Percentiles rank a stretch among this genome's conserved stretches.
phyloP scores from a whole-genome alignment of 169 alveolate genomes.

The Cryptosporidium tyzzeri region DNA sequence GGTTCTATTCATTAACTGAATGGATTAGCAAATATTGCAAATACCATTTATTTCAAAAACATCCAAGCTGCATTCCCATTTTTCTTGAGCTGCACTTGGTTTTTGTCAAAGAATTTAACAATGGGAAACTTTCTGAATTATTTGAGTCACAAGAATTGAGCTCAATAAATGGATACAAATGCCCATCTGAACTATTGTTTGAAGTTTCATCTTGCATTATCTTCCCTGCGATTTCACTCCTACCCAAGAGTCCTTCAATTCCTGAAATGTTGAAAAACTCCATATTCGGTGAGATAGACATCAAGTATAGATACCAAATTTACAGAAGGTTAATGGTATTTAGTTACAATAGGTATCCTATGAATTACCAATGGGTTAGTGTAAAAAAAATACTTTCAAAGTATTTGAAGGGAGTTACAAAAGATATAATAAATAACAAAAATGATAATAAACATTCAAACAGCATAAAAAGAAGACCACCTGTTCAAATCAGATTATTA shows the following conservation, averaged over 20 bases:
- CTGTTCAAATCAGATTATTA: conserved; percentile 41
- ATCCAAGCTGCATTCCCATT: conserved; percentile 28
- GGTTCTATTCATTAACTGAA: conserved; percentile 13
- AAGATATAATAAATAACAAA: conserved; percentile 30
- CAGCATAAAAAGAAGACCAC: conserved; percentile 20
- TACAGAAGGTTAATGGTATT: conserved; percentile 35
- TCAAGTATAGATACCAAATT: conserved; percentile 35
- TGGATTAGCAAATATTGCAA: conserved; percentile 60
- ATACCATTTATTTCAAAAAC: conserved; percentile 36
- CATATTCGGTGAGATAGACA: conserved; percentile 7
- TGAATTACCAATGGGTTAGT: conserved; percentile 51
- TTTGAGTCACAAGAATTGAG: not conserved
- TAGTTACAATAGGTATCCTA: conserved; percentile 57
- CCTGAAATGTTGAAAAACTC: conserved; percentile 51
- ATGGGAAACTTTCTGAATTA: not conserved
- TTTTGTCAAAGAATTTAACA: conserved; percentile 1
- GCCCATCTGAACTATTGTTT: conserved; percentile 29
- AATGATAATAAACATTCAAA: conserved; percentile 12
- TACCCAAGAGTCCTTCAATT: conserved; percentile 41
- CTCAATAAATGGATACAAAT: not conserved
- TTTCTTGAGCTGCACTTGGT: conserved; percentile 22
- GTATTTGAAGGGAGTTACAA: conserved; percentile 62
- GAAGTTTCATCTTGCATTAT: conserved; percentile 23
- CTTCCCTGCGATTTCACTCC: conserved; percentile 64
- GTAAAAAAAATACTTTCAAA: conserved; percentile 42